Percentiles rank a stretch among this genome's conserved stretches.
Conservation (phyloP, 768 basidiomycete species). For the Lactarius evosmus region DNA sequence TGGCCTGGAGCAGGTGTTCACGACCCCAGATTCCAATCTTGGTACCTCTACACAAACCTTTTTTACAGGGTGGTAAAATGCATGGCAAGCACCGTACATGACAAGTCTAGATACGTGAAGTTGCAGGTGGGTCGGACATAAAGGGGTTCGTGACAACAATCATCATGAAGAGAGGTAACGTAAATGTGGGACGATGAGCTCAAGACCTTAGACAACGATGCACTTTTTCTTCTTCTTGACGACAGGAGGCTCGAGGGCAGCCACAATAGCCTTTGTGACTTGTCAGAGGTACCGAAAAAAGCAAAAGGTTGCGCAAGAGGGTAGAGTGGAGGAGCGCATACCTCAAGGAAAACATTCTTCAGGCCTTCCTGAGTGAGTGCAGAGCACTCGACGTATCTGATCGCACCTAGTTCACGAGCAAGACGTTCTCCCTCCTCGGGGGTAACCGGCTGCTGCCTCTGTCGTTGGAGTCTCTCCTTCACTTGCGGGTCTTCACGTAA, state of each 20-base stretch:
- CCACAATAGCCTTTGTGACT: constrained; percentile 82
- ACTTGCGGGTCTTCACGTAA: constrained; percentile 90
- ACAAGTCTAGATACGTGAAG: constrained; percentile 26
- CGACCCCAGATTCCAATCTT: too few relatives aligned
- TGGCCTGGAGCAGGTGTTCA: too few relatives aligned
- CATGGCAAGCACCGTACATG: too few relatives aligned
- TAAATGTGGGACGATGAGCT: constrained; percentile 22
- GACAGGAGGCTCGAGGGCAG: constrained; percentile 95
- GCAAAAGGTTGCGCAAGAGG: neutral
- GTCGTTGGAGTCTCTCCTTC: constrained; percentile 90
- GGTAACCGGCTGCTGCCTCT: constrained; percentile 93
- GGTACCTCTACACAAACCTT: too few relatives aligned
- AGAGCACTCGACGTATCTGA: constrained; percentile 99
- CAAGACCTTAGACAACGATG: constrained; percentile 70
- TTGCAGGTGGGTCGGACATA: constrained; percentile 21
- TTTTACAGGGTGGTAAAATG: too few relatives aligned
- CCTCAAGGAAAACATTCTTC: constrained; percentile 99
- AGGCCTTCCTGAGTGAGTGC: constrained; percentile 98
- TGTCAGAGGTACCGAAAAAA: neutral
- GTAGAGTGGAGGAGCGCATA: constrained; percentile 41
- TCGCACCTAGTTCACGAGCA: constrained; percentile 93
- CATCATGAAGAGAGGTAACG: constrained; percentile 25
- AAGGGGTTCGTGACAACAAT: constrained; percentile 23
- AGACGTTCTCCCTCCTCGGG: constrained; percentile 89
- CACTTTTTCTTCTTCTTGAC: constrained; percentile 77